Conservation (phyloP, 768 basidiomycete genomes). For the Stropharia rugosoannulata region DNA sequence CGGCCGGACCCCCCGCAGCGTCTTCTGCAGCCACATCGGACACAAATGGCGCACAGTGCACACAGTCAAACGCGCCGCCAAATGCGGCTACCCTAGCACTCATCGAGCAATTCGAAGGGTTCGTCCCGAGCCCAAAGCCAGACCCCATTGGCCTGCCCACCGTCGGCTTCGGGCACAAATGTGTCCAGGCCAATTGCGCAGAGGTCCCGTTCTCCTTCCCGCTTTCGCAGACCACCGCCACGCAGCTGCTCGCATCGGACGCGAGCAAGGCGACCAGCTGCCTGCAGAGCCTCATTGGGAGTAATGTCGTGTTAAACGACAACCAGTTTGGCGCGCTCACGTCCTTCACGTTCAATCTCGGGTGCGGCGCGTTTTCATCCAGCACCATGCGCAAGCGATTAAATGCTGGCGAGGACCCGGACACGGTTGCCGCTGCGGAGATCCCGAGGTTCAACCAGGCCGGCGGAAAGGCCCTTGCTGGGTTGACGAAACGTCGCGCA, state of each 20-base stretch:
- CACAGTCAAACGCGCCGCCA: constrained; percentile 11
- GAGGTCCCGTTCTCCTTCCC: constrained; percentile 31
- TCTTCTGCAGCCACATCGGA: constrained; percentile 8
- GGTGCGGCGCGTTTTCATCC: constrained; percentile 25
- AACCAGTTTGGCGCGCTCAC: constrained; percentile 36
- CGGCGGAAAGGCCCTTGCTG: constrained; percentile 27
- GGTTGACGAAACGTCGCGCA: constrained; percentile 27
- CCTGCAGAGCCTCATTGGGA: constrained; percentile 25
- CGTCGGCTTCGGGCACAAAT: constrained; percentile 34
- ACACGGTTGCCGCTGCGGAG: constrained; percentile 35
- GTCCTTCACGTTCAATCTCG: constrained; percentile 32
- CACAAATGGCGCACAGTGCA: background rate
- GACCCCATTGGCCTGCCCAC: constrained; percentile 34
- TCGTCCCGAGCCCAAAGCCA: constrained; percentile 27
- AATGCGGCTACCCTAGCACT: constrained; percentile 27
- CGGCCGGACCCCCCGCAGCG: constrained; percentile 3
- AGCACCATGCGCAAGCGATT: constrained; percentile 32
- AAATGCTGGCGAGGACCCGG: constrained; percentile 33
- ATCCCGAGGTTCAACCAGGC: constrained; percentile 33
- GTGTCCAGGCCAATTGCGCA: constrained; percentile 18
- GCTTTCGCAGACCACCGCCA: constrained; percentile 22
- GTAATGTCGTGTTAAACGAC: constrained; percentile 29
- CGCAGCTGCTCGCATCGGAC: constrained; percentile 27
- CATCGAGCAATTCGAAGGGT: constrained; percentile 31
- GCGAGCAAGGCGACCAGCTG: constrained; percentile 26